Evolutionary conservation across 208 protist species (phyloP).

Genomic region (Trypanosoma conorhini): DNA sequence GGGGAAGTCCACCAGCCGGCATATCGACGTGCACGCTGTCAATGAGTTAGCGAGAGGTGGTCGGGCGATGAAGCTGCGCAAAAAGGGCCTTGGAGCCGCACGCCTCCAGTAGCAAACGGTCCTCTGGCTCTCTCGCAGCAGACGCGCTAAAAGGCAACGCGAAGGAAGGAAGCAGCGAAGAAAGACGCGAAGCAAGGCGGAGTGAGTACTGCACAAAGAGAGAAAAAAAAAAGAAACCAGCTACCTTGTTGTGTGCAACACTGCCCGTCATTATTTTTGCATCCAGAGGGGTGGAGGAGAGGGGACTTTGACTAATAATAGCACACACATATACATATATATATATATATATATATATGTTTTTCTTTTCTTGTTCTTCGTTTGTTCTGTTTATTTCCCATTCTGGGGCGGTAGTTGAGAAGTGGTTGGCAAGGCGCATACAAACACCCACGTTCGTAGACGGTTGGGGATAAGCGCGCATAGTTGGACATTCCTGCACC

Average conservation of each 20-base stretch:
- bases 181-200: not conserved
- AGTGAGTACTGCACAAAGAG: not conserved
- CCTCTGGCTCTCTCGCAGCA: not conserved
- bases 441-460: not conserved
- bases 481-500: not conserved
- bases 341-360: constrained; percentile 23
- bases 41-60: constrained; percentile 1
- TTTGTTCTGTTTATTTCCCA: constrained; percentile 20
- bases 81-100: constrained; percentile 58
- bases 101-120: constrained; percentile 25
- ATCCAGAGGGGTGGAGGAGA: not conserved
- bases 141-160: not conserved
- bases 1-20: not conserved
- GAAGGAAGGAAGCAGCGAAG: not conserved
- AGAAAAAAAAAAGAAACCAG: too few species aligned
- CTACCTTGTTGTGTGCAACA: not conserved
- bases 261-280: not conserved
- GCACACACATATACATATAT: constrained; percentile 22
- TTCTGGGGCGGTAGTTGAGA: not conserved
- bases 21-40: not conserved
- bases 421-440: not conserved
- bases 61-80: constrained; percentile 57
- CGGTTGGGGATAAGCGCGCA: not conserved
- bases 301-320: not conserved
- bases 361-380: constrained; percentile 12